A percentile compares a stretch with the other conserved stretches of the same genome.
phyloP scores from a whole-genome alignment of 2,329 filamentous ascomycete genomes.

The Colletotrichum tanaceti region DNA sequence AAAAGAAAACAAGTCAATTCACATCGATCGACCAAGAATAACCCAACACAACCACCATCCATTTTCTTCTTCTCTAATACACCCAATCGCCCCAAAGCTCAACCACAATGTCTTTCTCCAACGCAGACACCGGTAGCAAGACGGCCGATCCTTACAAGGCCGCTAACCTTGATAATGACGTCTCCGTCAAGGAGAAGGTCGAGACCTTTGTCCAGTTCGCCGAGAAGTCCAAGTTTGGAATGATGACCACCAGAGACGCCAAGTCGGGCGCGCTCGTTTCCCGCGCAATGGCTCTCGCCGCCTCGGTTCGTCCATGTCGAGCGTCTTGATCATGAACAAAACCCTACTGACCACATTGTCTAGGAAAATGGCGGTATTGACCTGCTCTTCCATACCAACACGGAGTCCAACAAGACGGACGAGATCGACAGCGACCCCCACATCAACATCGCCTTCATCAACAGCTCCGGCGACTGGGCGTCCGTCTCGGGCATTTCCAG shows the following conservation, averaged over 20 bases:
- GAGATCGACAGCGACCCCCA: slow-evolving; percentile 79
- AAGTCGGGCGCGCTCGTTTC: slow-evolving; percentile 76
- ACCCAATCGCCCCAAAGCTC: not conserved
- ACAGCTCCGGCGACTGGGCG: slow-evolving; percentile 83
- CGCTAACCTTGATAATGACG: slow-evolving; percentile 74
- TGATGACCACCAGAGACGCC: slow-evolving; percentile 84
- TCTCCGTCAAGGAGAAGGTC: slow-evolving; percentile 78
- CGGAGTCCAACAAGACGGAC: slow-evolving; percentile 87
- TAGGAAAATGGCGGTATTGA: slow-evolving; percentile 84
- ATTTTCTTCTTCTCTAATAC: not conserved
- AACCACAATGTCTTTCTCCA: slow-evolving; percentile 59
- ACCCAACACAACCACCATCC: not conserved
- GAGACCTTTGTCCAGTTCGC: slow-evolving; percentile 79
- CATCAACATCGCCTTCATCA: slow-evolving; percentile 86
- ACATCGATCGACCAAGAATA: not conserved
- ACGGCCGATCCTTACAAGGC: slow-evolving; percentile 80
- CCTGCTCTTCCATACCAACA: slow-evolving; percentile 92
- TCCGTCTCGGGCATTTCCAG: slow-evolving; percentile 80
- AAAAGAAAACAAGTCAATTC: not conserved
- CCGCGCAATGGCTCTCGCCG: slow-evolving; percentile 88
- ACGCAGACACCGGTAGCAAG: slow-evolving; percentile 71
- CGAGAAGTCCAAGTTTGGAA: slow-evolving; percentile 80
- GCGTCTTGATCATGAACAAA: rapidly evolving
- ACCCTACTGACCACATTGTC: slow-evolving; percentile 19
- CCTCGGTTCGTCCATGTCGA: slow-evolving; percentile 63